A percentile compares a stretch with the other conserved stretches of the same genome.
Conservation (phyloP, 495 filamentous ascomycete genomes). For the Cetradonia linearis region DNA sequence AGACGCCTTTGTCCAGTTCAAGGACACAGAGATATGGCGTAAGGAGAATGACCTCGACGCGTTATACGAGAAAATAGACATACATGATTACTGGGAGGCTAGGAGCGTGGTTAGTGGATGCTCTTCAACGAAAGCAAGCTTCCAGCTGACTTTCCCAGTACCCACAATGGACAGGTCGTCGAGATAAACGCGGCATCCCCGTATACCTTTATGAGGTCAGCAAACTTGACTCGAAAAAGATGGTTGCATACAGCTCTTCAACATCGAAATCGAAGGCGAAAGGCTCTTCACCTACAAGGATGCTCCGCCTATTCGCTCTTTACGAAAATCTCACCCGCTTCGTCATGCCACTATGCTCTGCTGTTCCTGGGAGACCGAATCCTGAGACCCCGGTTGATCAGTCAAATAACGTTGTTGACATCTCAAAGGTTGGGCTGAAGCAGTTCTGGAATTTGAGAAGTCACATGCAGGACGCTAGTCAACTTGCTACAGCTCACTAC, state of each 20-base stretch:
- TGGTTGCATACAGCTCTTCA: slow-evolving; percentile 56
- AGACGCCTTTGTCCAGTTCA: slow-evolving; percentile 67
- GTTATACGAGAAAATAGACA: slow-evolving; percentile 68
- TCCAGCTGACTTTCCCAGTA: slow-evolving; percentile 45
- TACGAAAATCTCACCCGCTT: slow-evolving; percentile 88
- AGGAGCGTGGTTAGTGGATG: slow-evolving; percentile 55
- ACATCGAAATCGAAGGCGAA: slow-evolving; percentile 47
- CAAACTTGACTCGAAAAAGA: slow-evolving; percentile 68
- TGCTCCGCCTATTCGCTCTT: slow-evolving; percentile 72
- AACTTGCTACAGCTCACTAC: slow-evolving; percentile 82
- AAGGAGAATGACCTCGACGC: slow-evolving; percentile 62
- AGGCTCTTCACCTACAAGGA: slow-evolving; percentile 38
- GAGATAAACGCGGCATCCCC: slow-evolving; percentile 80
- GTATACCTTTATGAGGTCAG: slow-evolving; percentile 81
- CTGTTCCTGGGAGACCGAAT: slow-evolving; percentile 55
- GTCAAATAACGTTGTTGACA: slow-evolving; percentile 82
- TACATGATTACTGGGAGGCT: slow-evolving; percentile 70
- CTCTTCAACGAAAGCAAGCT: neutral
- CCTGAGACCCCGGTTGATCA: slow-evolving; percentile 70
- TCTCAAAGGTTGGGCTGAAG: slow-evolving; percentile 70
- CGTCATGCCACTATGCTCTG: slow-evolving; percentile 70
- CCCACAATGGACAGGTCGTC: slow-evolving; percentile 83
- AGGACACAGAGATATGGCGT: slow-evolving; percentile 81
- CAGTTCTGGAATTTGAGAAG: slow-evolving; percentile 88
- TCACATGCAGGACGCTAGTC: slow-evolving; percentile 84